Evolutionary conservation across 768 basidiomycete genomes (phyloP).

Genomic region (Chalciporus chontae): DNA sequence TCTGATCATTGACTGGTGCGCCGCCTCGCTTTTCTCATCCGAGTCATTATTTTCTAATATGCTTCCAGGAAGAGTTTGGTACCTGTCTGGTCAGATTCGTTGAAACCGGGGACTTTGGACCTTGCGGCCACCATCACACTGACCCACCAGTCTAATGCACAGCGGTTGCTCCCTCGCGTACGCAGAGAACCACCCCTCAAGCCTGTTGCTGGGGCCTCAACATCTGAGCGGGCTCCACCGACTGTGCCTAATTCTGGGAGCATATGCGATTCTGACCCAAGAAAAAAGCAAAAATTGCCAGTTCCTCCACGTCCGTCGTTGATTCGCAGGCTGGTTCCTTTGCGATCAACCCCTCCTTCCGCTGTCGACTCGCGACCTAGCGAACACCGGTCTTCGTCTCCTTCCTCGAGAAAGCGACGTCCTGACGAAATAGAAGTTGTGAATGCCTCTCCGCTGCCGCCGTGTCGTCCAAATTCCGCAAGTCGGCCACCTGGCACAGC

Average conservation of each 20-base stretch:
- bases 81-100: constrained; percentile 32
- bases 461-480: neutral
- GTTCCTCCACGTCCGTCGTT: constrained; percentile 18
- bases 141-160: constrained; percentile 25
- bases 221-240: neutral
- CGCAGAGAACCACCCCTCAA: neutral
- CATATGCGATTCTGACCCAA: neutral
- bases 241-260: neutral
- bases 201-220: neutral
- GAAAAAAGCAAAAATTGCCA: constrained; percentile 13
- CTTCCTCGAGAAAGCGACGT: neutral
- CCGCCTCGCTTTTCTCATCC: neutral
- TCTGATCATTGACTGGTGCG: constrained; percentile 29
- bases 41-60: neutral
- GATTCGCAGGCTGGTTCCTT: constrained; percentile 7
- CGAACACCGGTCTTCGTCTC: neutral
- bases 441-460: neutral
- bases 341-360: neutral
- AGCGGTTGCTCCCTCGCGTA: constrained; percentile 1
- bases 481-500: neutral
- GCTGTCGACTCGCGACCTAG: neutral
- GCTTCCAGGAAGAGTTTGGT: constrained; percentile 25
- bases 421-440: constrained; percentile 2
- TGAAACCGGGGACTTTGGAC: constrained; percentile 23
- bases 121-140: constrained; percentile 27